Conservation (phyloP, 805 yeast genomes). For the Saturnispora saitoi region DNA sequence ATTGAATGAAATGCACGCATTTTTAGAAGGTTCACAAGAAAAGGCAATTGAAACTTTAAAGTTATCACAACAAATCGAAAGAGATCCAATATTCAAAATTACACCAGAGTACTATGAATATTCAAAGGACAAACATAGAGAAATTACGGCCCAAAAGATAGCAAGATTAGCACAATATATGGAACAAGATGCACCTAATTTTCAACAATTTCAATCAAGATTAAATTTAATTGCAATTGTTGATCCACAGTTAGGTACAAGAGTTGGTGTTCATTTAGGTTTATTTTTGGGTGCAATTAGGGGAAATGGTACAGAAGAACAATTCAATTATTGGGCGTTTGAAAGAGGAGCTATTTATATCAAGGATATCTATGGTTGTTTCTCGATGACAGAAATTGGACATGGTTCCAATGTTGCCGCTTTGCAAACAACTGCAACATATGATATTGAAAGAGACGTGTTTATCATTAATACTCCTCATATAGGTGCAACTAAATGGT, state of each 20-base stretch:
- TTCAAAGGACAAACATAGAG: conserved; percentile 49
- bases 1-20: conserved; percentile 41
- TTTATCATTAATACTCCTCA: conserved; percentile 81
- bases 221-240: conserved; percentile 50
- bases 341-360: conserved; percentile 54
- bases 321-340: conserved; percentile 73
- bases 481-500: conserved; percentile 92
- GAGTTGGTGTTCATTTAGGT: conserved; percentile 84
- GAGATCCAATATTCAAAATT: conserved; percentile 57
- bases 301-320: conserved; percentile 84
- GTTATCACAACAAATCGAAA: conserved; percentile 49
- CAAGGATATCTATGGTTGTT: conserved; percentile 73
- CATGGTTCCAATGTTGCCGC: conserved; percentile 95
- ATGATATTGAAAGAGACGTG: conserved; percentile 52
- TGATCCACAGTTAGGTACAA: conserved; percentile 75
- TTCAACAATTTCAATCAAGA: conserved; percentile 46
- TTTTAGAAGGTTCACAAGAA: conserved; percentile 43
- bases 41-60: conserved; percentile 39
- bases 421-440: conserved; percentile 86
- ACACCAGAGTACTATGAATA: conserved; percentile 49
- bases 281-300: conserved; percentile 71
- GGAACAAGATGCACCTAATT: conserved; percentile 34
- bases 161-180: conserved; percentile 53
- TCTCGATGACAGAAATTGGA: conserved; percentile 87
- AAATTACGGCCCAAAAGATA: conserved; percentile 50